Conservation (phyloP, 768 basidiomycete genomes). For the Chlorophyllum brunneum region DNA sequence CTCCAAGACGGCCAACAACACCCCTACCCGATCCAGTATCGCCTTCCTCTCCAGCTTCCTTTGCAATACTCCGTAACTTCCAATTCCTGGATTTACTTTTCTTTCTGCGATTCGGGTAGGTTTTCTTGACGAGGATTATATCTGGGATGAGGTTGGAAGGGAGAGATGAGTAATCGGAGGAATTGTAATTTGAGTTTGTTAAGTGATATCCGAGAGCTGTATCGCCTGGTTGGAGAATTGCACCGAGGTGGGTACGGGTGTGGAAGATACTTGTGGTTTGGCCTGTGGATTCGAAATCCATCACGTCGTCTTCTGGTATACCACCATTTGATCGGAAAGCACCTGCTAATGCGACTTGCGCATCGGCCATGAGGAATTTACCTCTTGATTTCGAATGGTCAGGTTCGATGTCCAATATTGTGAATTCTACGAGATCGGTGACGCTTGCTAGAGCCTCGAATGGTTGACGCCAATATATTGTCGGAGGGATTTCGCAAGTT, state of each 20-base stretch:
- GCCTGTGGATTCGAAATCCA: constrained; percentile 61
- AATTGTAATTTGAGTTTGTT: constrained; percentile 90
- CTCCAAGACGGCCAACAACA: constrained; percentile 87
- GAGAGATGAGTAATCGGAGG: constrained; percentile 73
- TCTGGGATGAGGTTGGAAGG: constrained; percentile 74
- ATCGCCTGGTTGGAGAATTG: constrained; percentile 89
- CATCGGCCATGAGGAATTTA: constrained; percentile 75
- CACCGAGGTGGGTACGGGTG: constrained; percentile 95
- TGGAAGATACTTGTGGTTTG: constrained; percentile 80
- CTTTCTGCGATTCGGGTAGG: constrained; percentile 91
- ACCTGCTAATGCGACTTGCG: constrained; percentile 84
- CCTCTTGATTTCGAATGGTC: constrained; percentile 56
- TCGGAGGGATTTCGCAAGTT: constrained; percentile 71
- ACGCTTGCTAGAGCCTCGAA: constrained; percentile 82
- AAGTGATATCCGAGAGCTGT: constrained; percentile 89
- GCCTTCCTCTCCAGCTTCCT: constrained; percentile 85
- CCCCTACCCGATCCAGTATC: constrained; percentile 76
- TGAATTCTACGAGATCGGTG: constrained; percentile 90
- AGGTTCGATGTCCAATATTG: constrained; percentile 90
- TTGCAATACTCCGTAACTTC: constrained; percentile 89
- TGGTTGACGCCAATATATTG: constrained; percentile 87
- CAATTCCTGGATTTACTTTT: constrained; percentile 83
- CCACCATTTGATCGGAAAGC: constrained; percentile 60
- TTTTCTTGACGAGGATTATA: constrained; percentile 90
- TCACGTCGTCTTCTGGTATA: constrained; percentile 46